Evolutionary conservation across 1,284 basidiomycete genomes (phyloP).

Genomic region (Peniophora sp.): DNA sequence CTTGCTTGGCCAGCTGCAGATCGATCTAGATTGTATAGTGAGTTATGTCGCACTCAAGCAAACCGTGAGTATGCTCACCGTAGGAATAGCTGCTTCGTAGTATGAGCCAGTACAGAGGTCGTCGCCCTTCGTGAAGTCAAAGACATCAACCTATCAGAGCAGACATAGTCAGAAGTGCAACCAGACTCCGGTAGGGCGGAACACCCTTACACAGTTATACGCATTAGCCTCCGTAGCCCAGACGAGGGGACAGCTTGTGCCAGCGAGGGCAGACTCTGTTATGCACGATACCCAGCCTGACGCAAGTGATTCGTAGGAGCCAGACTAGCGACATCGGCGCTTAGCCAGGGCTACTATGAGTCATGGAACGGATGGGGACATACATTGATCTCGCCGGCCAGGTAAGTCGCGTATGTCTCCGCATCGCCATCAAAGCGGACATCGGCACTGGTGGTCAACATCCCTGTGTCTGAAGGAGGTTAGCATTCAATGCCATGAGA

Average conservation of each 20-base stretch:
- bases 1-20: slow-evolving; percentile 15
- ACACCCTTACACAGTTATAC: slow-evolving; percentile 45
- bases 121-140: slow-evolving; percentile 31
- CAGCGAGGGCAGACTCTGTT: slow-evolving; percentile 26
- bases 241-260: slow-evolving; percentile 33
- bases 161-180: too few relatives aligned
- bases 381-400: slow-evolving; percentile 31
- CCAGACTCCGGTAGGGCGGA: too few relatives aligned
- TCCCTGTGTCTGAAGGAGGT: too few relatives aligned
- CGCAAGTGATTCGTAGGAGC: slow-evolving; percentile 28
- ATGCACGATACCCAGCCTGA: slow-evolving; percentile 40
- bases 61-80: slow-evolving; percentile 25
- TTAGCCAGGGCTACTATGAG: too few relatives aligned
- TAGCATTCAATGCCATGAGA: too few relatives aligned
- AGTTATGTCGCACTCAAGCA: not conserved
- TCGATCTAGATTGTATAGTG: slow-evolving; percentile 9
- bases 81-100: slow-evolving; percentile 35
- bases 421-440: slow-evolving; percentile 31
- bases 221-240: slow-evolving; percentile 46
- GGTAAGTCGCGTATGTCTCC: slow-evolving; percentile 33
- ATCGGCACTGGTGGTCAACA: slow-evolving; percentile 32
- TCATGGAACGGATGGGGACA: too few relatives aligned
- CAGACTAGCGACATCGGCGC: slow-evolving; percentile 16
- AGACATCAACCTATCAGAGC: slow-evolving; percentile 46
- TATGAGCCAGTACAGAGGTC: slow-evolving; percentile 45